Evolutionary conservation across 2,329 filamentous ascomycete genomes (phyloP), one percentile per base, ranked within the genome.

Genomic region (Penicillium digitatum): DNA sequence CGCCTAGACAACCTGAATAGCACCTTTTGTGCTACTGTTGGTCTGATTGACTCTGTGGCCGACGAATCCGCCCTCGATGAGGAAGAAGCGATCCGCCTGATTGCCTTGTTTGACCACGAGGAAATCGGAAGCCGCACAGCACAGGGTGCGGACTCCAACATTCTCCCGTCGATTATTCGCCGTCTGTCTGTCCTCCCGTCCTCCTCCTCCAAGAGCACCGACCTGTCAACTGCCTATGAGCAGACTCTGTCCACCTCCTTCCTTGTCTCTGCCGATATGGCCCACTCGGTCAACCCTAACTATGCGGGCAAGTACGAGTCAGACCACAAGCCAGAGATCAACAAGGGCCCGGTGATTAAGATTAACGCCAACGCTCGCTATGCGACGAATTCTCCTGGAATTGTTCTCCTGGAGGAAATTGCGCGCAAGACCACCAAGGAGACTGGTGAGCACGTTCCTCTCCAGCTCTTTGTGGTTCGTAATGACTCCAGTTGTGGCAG

Each of bases 331-430:
- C 94, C 94, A 5, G 87, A 92, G 74, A 95, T 99, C 83, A 99
- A 99, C 81, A 89, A 90, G 73, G 94, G 94, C 48, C 90, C 90
- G 4, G 93, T 97, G 43, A 91, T 99, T 79, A 99, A 99, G 78
- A 83, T 99, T 79, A 99, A 99, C 71, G 94, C 94, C 60, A 99
- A 97, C 74, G 90, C 94, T 64, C 87, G 92, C 59, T 99, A 99
- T 76, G 91, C 93, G 29, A 99, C 94, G 52, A 97, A 96, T 78
- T 90, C 90, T 0, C 94, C 94, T 1, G 94, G 94, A 34, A 95
- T 97, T 63, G 93, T 95, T 8, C 80, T 99, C 32, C 74, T 99
- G 11, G 89, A 96, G 74, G 92, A 97, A 77, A 86, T 88, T 39
- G 94, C 94, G 2, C 78, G 81, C 31, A 85, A 84, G 66, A 76